Conservation (phyloP, 2,329 filamentous ascomycete species). For the Dactylonectria macrodidyma region DNA sequence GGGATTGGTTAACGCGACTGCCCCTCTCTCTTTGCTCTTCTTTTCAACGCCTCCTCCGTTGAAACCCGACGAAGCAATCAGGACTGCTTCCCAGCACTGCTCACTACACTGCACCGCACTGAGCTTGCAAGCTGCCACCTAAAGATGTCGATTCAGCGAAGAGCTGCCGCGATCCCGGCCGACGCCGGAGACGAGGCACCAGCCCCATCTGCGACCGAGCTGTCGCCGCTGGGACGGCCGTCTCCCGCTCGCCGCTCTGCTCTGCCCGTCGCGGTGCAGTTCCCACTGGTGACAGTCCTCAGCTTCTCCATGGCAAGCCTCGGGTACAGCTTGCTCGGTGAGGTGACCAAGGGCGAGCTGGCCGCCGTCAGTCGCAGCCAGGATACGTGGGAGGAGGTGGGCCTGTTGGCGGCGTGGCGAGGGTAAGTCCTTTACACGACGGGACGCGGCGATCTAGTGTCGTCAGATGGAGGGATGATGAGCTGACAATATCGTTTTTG, state of each 20-base stretch:
- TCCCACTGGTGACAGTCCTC: constrained; percentile 67
- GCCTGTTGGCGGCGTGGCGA: constrained; percentile 67
- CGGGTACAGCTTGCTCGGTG: constrained; percentile 74
- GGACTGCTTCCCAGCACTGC: neutral
- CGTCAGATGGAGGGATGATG: neutral
- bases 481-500: constrained; percentile 18
- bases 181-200: constrained; percentile 38
- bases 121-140: neutral
- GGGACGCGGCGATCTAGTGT: neutral
- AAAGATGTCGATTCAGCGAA: constrained; percentile 44
- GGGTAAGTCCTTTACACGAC: constrained; percentile 60
- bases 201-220: constrained; percentile 28
- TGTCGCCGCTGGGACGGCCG: constrained; percentile 11
- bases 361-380: constrained; percentile 75
- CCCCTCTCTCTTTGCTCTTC: neutral
- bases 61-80: neutral
- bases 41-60: neutral
- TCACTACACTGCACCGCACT: neutral
- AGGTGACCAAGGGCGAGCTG: constrained; percentile 76
- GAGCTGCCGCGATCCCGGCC: constrained; percentile 36
- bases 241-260: constrained; percentile 43
- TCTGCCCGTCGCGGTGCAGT: constrained; percentile 63
- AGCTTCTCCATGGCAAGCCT: constrained; percentile 75
- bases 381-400: constrained; percentile 74
- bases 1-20: neutral